Evolutionary conservation across 2,329 filamentous ascomycete species (phyloP).

Genomic region (Hymenoscyphus infarciens): DNA sequence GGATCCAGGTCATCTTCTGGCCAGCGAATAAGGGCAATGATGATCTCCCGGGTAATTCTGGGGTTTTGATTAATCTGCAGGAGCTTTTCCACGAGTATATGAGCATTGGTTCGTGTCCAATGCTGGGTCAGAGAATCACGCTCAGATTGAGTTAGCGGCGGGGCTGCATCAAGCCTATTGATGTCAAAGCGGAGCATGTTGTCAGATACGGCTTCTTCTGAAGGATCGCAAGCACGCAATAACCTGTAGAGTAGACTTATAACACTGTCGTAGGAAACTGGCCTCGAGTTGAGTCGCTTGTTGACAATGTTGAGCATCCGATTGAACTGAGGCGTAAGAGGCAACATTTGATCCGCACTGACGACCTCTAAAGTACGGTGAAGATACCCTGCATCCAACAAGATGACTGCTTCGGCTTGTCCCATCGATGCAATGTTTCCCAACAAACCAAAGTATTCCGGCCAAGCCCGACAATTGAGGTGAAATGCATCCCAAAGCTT

Average conservation of each 20-base stretch:
- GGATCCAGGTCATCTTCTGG: slow-evolving; percentile 49
- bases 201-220: slow-evolving; percentile 38
- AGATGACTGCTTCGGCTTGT: slow-evolving; percentile 50
- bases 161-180: slow-evolving; percentile 33
- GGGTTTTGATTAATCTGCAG: slow-evolving; percentile 58
- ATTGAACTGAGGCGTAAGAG: slow-evolving; percentile 45
- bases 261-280: slow-evolving; percentile 51
- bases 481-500: slow-evolving; percentile 63
- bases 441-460: slow-evolving; percentile 71
- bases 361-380: slow-evolving; percentile 39
- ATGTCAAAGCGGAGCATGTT: slow-evolving; percentile 40
- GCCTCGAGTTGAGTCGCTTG: slow-evolving; percentile 48
- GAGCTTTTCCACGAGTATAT: slow-evolving; percentile 64
- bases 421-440: slow-evolving; percentile 63
- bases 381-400: slow-evolving; percentile 62
- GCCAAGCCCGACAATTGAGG: slow-evolving; percentile 62
- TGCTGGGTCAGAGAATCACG: slow-evolving; percentile 44
- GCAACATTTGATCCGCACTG: slow-evolving; percentile 31
- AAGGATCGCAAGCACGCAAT: slow-evolving; percentile 29
- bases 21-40: slow-evolving; percentile 52
- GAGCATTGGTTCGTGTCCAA: slow-evolving; percentile 39
- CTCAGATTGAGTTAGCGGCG: slow-evolving; percentile 45
- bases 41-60: slow-evolving; percentile 50
- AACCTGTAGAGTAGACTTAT: slow-evolving; percentile 46
- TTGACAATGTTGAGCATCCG: slow-evolving; percentile 51